These are phyloP conservation scores for Rhizophagus prolifer DNA, from an alignment of 192 early-diverging fungal genomes.

Conservation along the genomic window DNA sequence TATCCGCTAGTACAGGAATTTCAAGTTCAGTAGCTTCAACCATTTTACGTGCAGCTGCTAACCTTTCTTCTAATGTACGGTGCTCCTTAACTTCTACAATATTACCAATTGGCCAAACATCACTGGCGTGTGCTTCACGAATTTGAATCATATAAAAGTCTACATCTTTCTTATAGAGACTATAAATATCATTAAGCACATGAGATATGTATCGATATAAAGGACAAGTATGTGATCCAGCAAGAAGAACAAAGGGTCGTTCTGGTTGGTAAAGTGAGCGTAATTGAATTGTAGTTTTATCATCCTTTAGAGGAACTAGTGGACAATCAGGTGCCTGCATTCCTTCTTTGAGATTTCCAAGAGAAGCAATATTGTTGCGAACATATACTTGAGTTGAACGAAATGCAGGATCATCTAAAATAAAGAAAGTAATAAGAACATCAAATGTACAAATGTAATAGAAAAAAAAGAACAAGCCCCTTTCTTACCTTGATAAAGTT, in stretches of 20 bases:
- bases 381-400: constrained; percentile 9
- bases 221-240: constrained; percentile 24
- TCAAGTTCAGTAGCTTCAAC: not conserved
- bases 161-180: not conserved
- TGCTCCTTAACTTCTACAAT: constrained; percentile 7
- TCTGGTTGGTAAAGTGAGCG: constrained; percentile 9
- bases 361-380: not conserved
- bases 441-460: not conserved
- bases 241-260: constrained; percentile 20
- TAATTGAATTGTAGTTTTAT: not conserved
- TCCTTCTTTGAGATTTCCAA: not conserved
- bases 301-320: not conserved
- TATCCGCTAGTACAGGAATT: not conserved
- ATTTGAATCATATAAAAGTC: constrained; percentile 27
- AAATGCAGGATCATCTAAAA: constrained; percentile 21
- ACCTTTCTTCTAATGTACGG: not conserved
- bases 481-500: too few species aligned
- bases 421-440: not conserved
- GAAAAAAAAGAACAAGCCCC: not conserved
- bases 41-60: not conserved
- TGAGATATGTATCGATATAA: constrained; percentile 24
- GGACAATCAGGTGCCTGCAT: not conserved
- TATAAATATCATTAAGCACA: constrained; percentile 21
- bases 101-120: constrained; percentile 22
- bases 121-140: constrained; percentile 19